phyloP scores from a whole-genome alignment of 2,329 filamentous ascomycete genomes.

The Cytospora chrysosperma region DNA sequence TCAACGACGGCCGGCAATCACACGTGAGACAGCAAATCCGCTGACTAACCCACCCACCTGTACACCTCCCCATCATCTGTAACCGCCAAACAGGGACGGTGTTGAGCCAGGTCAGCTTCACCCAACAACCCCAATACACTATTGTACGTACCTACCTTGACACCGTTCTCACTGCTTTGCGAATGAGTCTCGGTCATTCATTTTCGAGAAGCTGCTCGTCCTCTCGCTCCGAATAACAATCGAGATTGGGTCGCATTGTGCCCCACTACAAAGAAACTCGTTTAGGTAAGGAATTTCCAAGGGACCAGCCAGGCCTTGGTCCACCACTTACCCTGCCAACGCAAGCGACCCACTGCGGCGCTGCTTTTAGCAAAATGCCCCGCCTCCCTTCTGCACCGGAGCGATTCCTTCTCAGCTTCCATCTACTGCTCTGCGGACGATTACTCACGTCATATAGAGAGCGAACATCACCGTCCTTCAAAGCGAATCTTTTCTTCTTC shows the following conservation, averaged over 20 bases:
- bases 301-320: background rate
- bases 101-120: background rate
- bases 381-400: slow-evolving; percentile 16
- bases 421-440: background rate
- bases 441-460: slow-evolving; percentile 28
- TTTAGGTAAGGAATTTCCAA: slow-evolving; percentile 15
- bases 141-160: background rate
- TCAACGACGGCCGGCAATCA: background rate
- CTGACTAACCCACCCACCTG: background rate
- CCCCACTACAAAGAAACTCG: background rate
- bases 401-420: slow-evolving; percentile 12
- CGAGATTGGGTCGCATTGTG: slow-evolving; percentile 16
- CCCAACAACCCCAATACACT: background rate
- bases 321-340: slow-evolving; percentile 21
- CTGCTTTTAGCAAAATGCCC: slow-evolving; percentile 17
- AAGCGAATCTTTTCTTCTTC: slow-evolving; percentile 28
- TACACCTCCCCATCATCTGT: background rate
- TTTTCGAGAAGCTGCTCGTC: background rate
- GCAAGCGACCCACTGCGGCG: slow-evolving; percentile 8
- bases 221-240: slow-evolving; percentile 13
- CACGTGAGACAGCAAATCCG: background rate
- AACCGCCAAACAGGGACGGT: background rate
- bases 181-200: background rate
- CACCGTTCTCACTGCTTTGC: background rate
- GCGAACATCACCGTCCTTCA: slow-evolving; percentile 9